These are phyloP conservation scores for Apophysomyces ossiformis DNA, from an alignment of 371 early-diverging fungal species.

Conservation along the genomic window DNA sequence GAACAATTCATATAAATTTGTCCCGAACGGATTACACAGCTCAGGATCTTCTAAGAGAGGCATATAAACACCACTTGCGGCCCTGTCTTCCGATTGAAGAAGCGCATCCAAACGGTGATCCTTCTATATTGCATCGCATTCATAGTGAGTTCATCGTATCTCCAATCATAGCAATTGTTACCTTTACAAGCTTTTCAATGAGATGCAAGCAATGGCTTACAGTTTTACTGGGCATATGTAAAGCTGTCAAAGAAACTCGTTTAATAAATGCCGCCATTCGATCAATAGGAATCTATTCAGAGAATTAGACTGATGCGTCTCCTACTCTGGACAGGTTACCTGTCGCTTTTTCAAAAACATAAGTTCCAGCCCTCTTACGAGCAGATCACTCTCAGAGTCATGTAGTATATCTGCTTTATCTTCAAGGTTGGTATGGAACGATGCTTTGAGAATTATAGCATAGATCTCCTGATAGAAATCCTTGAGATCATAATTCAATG, in stretches of 20 bases:
- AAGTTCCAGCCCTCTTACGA: slow-evolving; percentile 79
- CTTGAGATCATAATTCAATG: slow-evolving; percentile 84
- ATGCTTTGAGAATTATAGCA: slow-evolving; percentile 71
- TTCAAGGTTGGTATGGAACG: slow-evolving; percentile 68
- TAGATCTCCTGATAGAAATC: slow-evolving; percentile 87
- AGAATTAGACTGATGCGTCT: background rate
- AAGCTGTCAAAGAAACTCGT: slow-evolving; percentile 60
- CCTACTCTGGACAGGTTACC: slow-evolving; percentile 29
- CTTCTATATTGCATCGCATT: slow-evolving; percentile 48
- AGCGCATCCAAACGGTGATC: slow-evolving; percentile 80
- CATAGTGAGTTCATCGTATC: background rate
- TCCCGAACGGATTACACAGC: slow-evolving; percentile 91
- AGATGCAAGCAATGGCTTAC: slow-evolving; percentile 40
- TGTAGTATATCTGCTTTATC: slow-evolving; percentile 47
- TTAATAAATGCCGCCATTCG: slow-evolving; percentile 76
- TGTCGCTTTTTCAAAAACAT: slow-evolving; percentile 83
- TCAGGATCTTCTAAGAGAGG: slow-evolving; percentile 90
- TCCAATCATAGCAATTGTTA: slow-evolving; percentile 25
- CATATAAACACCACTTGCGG: slow-evolving; percentile 79
- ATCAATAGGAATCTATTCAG: slow-evolving; percentile 61
- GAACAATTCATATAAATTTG: slow-evolving; percentile 84
- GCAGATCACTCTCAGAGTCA: slow-evolving; percentile 75
- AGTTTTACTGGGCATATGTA: slow-evolving; percentile 55
- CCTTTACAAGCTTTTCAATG: slow-evolving; percentile 40
- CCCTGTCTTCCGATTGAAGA: slow-evolving; percentile 82